phyloP scores from a whole-genome alignment of 2,329 filamentous ascomycete genomes.

The Phyllosticta citribraziliensis region DNA sequence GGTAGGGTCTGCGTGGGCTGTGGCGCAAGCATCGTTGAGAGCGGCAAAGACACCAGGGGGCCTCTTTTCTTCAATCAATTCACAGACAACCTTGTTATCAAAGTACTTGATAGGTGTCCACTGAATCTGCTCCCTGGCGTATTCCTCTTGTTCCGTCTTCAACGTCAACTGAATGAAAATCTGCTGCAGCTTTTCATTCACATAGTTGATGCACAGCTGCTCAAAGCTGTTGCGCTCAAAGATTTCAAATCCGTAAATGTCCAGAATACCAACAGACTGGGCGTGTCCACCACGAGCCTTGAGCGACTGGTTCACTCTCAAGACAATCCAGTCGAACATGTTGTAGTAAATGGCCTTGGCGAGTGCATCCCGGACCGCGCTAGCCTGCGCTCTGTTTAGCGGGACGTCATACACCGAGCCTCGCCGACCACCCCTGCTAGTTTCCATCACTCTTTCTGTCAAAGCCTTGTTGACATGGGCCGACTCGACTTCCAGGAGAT shows the following conservation, averaged over 20 bases:
- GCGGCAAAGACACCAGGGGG: slow-evolving; percentile 91
- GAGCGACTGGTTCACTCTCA: slow-evolving; percentile 79
- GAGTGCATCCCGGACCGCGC: slow-evolving; percentile 78
- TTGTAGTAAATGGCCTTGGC: slow-evolving; percentile 96
- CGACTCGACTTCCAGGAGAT: slow-evolving; percentile 79
- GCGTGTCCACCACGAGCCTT: slow-evolving; percentile 64
- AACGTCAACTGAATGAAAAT: slow-evolving; percentile 97
- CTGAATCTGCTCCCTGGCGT: slow-evolving; percentile 88
- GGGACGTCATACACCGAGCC: slow-evolving; percentile 64
- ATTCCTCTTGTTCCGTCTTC: slow-evolving; percentile 96
- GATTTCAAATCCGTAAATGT: slow-evolving; percentile 99
- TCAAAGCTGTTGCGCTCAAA: slow-evolving; percentile 98
- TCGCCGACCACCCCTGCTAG: slow-evolving; percentile 53
- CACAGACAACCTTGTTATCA: slow-evolving; percentile 98
- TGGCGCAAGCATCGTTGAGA: slow-evolving; percentile 94
- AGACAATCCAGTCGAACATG: slow-evolving; percentile 97
- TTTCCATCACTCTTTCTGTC: slow-evolving; percentile 77
- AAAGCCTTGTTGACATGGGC: slow-evolving; percentile 75
- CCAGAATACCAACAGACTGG: slow-evolving; percentile 90
- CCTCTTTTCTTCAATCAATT: slow-evolving; percentile 83
- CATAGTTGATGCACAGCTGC: slow-evolving; percentile 98
- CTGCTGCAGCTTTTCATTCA: slow-evolving; percentile 97
- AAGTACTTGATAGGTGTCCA: slow-evolving; percentile 99
- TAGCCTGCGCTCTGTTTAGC: slow-evolving; percentile 77
- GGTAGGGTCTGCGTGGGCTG: slow-evolving; percentile 89